Evolutionary conservation across 2,329 filamentous ascomycete genomes (phyloP).

Genomic region (Coleophoma crateriformis): DNA sequence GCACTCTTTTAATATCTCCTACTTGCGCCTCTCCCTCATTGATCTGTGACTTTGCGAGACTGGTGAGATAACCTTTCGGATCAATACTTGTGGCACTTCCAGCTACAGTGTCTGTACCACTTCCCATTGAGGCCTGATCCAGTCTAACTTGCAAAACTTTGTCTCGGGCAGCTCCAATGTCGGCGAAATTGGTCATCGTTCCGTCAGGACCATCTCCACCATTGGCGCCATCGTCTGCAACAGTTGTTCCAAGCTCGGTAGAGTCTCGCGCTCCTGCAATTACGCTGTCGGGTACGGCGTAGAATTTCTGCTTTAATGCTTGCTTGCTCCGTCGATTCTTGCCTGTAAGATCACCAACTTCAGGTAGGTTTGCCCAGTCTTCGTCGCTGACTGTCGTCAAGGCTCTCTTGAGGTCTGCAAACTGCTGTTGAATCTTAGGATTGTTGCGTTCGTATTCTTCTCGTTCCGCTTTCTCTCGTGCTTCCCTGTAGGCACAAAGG

Average conservation of each 20-base stretch:
- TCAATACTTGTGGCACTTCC: slow-evolving; percentile 90
- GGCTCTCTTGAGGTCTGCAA: slow-evolving; percentile 89
- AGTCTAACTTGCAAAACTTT: slow-evolving; percentile 93
- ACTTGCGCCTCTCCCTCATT: slow-evolving; percentile 78
- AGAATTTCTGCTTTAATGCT: slow-evolving; percentile 78
- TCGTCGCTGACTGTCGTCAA: slow-evolving; percentile 86
- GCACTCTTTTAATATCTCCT: slow-evolving; percentile 90
- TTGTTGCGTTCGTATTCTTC: slow-evolving; percentile 97
- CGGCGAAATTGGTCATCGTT: slow-evolving; percentile 95
- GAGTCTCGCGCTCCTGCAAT: slow-evolving; percentile 79
- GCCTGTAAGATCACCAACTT: slow-evolving; percentile 93
- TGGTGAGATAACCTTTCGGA: slow-evolving; percentile 92
- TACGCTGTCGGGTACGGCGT: slow-evolving; percentile 95
- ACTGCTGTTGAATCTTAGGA: slow-evolving; percentile 96
- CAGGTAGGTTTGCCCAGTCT: slow-evolving; percentile 92
- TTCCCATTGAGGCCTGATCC: slow-evolving; percentile 76
- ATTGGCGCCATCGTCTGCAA: slow-evolving; percentile 71
- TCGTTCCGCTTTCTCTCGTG: slow-evolving; percentile 81
- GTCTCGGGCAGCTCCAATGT: slow-evolving; percentile 92
- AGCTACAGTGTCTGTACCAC: slow-evolving; percentile 60
- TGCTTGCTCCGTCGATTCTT: slow-evolving; percentile 85
- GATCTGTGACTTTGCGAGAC: slow-evolving; percentile 74
- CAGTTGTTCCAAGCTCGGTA: slow-evolving; percentile 77
- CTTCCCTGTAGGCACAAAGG: slow-evolving; percentile 73
- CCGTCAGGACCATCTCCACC: slow-evolving; percentile 59